Evolutionary conservation across 192 early-diverging fungal species (phyloP).

Genomic region (Coemansia sp.): DNA sequence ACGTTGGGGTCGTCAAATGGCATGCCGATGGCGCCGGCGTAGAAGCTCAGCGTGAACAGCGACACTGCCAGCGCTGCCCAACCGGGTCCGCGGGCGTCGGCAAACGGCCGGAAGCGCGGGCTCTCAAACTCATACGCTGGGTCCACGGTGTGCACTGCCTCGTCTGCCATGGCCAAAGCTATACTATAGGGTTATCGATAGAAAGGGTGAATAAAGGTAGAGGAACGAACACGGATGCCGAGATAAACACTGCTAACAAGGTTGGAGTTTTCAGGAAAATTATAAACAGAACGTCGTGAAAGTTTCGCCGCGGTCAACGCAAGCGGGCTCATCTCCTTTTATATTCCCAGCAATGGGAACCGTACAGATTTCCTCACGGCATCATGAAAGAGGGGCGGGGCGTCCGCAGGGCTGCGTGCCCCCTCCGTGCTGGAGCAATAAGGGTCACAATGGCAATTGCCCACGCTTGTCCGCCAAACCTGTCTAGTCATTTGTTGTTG

Average conservation of each 20-base stretch:
- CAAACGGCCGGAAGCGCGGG: slow-evolving; percentile 54
- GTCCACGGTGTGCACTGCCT: slow-evolving; percentile 14
- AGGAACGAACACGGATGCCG: background rate
- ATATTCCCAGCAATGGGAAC: background rate
- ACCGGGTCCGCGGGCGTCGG: slow-evolving; percentile 47
- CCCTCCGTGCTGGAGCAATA: background rate
- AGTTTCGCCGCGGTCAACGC: background rate
- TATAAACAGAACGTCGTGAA: background rate
- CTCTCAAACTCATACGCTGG: slow-evolving; percentile 15
- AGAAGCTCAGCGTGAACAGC: slow-evolving; percentile 55
- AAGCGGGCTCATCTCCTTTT: background rate
- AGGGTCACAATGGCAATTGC: background rate
- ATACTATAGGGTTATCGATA: background rate
- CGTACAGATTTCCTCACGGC: background rate
- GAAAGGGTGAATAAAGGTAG: background rate
- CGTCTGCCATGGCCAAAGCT: slow-evolving; percentile 28
- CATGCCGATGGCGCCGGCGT: slow-evolving; percentile 54
- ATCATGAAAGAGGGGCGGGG: background rate
- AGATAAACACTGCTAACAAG: background rate
- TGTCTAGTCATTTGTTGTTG: background rate
- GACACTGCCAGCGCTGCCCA: slow-evolving; percentile 53
- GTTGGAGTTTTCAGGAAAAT: background rate
- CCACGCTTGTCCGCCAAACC: background rate
- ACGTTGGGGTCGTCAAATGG: slow-evolving; percentile 54
- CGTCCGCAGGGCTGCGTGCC: background rate